Conservation (phyloP, 2,329 filamentous ascomycete genomes). For the Pestalotiopsis sp. region DNA sequence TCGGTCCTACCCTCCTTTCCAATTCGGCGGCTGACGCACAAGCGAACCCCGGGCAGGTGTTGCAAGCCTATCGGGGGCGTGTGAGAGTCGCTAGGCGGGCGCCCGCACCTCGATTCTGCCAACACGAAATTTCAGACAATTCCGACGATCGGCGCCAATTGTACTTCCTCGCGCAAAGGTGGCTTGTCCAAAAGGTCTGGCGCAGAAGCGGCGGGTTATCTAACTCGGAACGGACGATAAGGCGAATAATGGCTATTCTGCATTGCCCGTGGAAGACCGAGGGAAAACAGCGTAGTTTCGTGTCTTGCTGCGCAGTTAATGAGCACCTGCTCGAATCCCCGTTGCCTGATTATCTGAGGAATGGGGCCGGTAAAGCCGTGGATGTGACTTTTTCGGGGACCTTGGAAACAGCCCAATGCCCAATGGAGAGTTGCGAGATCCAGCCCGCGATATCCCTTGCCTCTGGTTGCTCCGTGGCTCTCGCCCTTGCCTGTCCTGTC, state of each 20-base stretch:
- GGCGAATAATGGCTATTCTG: background rate
- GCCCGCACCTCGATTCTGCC: background rate
- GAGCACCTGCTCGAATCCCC: background rate
- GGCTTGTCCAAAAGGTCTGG: background rate
- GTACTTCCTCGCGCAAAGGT: background rate
- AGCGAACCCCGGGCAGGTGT: background rate
- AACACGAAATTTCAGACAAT: background rate
- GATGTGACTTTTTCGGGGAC: background rate
- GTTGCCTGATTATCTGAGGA: background rate
- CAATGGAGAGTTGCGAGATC: conserved; percentile 1
- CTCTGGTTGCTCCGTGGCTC: conserved; percentile 1
- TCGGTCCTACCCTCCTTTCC: background rate
- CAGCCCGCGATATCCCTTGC: conserved; percentile 11
- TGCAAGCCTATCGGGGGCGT: background rate
- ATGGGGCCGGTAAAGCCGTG: background rate
- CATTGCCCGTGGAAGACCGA: background rate
- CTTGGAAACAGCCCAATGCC: background rate
- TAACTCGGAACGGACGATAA: background rate
- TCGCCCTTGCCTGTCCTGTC: conserved; percentile 17
- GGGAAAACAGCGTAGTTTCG: background rate
- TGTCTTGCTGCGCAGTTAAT: background rate
- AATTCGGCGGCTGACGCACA: background rate
- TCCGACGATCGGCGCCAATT: background rate
- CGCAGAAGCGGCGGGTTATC: background rate
- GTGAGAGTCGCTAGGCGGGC: background rate